A percentile compares a stretch with the other conserved stretches of the same genome.
Evolutionary conservation across 2,329 filamentous ascomycete genomes (phyloP).

Genomic region (Neopestalotiopsis clavispora): DNA sequence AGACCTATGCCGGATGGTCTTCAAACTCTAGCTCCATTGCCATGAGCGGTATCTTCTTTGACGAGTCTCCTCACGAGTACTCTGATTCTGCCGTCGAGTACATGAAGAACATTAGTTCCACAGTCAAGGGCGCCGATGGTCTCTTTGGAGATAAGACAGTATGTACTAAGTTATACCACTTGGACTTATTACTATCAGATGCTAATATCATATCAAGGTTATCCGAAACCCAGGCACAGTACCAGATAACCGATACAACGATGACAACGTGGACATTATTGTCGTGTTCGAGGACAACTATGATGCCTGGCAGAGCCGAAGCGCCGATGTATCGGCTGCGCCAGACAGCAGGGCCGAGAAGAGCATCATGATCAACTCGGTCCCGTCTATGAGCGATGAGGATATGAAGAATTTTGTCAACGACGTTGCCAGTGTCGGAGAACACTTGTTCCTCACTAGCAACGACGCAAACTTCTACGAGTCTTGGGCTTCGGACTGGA

Average conservation of each 20-base stretch:
- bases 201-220: not conserved
- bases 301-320: conserved; percentile 3
- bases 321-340: not conserved
- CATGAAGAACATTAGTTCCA: not conserved
- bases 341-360: not conserved
- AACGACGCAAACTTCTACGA: conserved; percentile 8
- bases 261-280: conserved; percentile 4
- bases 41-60: conserved; percentile 11
- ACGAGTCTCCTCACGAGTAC: conserved; percentile 7
- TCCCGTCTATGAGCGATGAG: not conserved
- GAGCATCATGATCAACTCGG: conserved; percentile 13
- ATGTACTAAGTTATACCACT: not conserved
- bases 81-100: not conserved
- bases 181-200: not conserved
- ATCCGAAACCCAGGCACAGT: conserved; percentile 5
- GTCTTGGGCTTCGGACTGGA: conserved; percentile 9
- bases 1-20: conserved; percentile 11
- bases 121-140: not conserved
- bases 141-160: not conserved
- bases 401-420: not conserved
- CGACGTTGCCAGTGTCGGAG: not conserved
- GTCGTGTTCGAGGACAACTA: conserved; percentile 10
- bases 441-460: conserved; percentile 6
- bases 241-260: not conserved
- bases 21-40: conserved; percentile 3